Base-by-base conservation (phyloP, 441 rosid species). In the Gossypium trilobum region DNA sequence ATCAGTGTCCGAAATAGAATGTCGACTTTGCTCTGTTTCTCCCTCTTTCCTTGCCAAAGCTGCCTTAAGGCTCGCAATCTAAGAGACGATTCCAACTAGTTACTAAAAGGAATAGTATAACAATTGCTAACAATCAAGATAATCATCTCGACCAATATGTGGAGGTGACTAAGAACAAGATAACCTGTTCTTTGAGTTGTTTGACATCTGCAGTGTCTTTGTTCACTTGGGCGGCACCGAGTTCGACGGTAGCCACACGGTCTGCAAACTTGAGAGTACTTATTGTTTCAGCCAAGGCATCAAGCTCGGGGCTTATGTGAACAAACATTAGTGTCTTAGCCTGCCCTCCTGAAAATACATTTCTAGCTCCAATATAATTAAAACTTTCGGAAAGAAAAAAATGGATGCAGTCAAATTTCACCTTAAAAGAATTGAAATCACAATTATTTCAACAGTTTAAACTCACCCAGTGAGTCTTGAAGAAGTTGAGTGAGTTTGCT, bases 41-140 rank as follows among this genome's bases (percentile, higher is more conserved):
- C 79, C 88, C 56, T 88, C 93, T 78, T 87, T 92, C 79, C 85
- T 87, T 44, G 88, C 85, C 27, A 92, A 81, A 73, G 97, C 95
- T 73, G 90, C 89, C 86, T 91, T 95, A 55, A 92, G 95, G 76
- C 78, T 87, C 31, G 93, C 89, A 77, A 95, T 81, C 99, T 95
- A 79, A 68, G 65, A 76, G 69, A 76, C n/a, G 31, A 50, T 31
- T 55, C 27, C 62, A 42, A 48, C 36, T 22, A 46, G 73, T 62
- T 61, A 75, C 13, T 44, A 59, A 9, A 56, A 17, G 68, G 71
- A 17, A 39, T 27, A 39, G 33, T 27, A 25, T 5, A 13, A 61
- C 7, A 36, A 33, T 42, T 59, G 46, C 56, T 19, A 46, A 48
- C 19, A 20, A 56, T 51, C 8, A 7, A 58, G 7, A 52, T 16